Base-by-base conservation (phyloP, 2,329 filamentous ascomycete species). In the Myriosclerotinia scirpicola region DNA sequence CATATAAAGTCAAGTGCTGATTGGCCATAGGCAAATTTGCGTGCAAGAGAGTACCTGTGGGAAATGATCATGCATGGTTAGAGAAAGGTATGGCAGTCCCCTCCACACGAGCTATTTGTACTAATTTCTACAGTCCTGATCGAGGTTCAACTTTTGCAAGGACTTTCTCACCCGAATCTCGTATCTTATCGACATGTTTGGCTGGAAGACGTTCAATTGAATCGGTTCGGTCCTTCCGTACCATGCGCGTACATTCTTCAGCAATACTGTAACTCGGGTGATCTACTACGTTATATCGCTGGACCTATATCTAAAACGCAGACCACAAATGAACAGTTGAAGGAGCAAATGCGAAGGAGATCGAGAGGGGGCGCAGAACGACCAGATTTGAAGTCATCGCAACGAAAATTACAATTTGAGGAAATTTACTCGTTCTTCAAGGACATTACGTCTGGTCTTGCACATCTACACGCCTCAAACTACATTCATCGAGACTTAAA, bases 401-500 rank as follows among this genome's bases (percentile, higher is more conserved):
- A 73, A 54, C 70, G 75, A 52, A 76, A 76, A 59, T 66, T 92
- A 54, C 83, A 87, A 0, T 91, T 97, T 68, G 94, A 98, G 68
- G 91, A 98, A 73, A 98, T 99, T 34, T 97, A 96, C 78, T 96
- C 93, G 0, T 90, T 98, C 69, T 99, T 99, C 81, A 91, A 90
- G 74, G 95, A 99, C 75, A 94, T 99, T 69, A 95, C 94, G 0
- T 93, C 92, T 0, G 95, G 95, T 0, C 82, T 99, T 22, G 90
- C 92, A 54, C 94, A 97, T 76, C 84, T 99, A 0, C 95, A 99
- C 74, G 85, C 85, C 2, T 91, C 94, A 72, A 94, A 93, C 71
- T 99, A 97, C 77, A 96, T 99, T 38, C 95, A 99, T 75, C 88
- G 95, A 66, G 95, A 99, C 77, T 82, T 99, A 36, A 99, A 99